These are phyloP conservation scores for Phaseolus lunatus DNA, from an alignment of 306 rosid genomes.

Conservation along the genomic window DNA sequence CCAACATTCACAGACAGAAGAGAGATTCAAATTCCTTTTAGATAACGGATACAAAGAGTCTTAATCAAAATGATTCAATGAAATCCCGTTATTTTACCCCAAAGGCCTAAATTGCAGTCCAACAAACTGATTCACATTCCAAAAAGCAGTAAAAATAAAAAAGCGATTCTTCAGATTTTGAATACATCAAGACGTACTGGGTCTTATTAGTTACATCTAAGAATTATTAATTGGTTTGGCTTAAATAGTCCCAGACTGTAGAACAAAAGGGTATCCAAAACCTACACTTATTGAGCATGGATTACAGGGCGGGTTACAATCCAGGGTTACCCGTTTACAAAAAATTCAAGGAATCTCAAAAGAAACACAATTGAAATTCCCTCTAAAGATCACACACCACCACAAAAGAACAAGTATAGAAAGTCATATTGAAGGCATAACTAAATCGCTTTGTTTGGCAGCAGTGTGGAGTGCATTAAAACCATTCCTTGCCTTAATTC, in stretches of 20 bases:
- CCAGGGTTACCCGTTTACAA: no score
- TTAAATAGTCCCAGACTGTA: background rate
- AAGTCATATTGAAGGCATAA: constrained; percentile 44
- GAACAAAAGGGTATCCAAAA: background rate
- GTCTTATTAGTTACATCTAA: no score
- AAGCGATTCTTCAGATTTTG: background rate
- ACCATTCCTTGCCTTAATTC: constrained; percentile 88
- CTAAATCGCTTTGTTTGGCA: constrained; percentile 93
- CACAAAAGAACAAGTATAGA: constrained; percentile 34
- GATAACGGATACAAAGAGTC: background rate
- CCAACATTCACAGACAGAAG: background rate
- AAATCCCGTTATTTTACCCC: no score
- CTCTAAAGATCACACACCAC: constrained; percentile 1
- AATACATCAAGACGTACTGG: no score
- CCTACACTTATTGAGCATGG: background rate
- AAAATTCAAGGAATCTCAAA: background rate
- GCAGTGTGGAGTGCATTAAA: constrained; percentile 97
- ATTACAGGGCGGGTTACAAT: background rate
- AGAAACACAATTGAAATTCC: constrained; percentile 26
- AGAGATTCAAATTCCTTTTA: background rate
- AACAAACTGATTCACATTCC: background rate
- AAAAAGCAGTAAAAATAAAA: background rate
- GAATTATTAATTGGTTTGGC: background rate
- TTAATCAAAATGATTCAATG: no score
- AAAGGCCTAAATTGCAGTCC: background rate